phyloP scores from a whole-genome alignment of 2,329 filamentous ascomycete genomes.

The Diaporthe vaccinii region DNA sequence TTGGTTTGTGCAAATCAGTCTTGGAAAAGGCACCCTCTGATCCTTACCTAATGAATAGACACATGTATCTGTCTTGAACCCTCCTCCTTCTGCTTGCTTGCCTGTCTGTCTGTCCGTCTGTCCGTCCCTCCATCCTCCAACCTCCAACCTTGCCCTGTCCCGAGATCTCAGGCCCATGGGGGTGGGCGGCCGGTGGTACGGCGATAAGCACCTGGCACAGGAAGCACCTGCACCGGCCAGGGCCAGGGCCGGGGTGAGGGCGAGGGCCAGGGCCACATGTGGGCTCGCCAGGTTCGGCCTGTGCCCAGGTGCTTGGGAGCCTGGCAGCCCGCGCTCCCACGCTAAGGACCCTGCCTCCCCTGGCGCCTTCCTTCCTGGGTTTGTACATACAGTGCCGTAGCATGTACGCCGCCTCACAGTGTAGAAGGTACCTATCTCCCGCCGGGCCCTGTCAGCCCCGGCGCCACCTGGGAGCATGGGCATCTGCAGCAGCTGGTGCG shows the following conservation, averaged over 20 bases:
- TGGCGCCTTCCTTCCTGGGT: constrained; percentile 17
- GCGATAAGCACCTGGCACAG: constrained; percentile 9
- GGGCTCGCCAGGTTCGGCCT: constrained; percentile 1
- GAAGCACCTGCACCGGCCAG: constrained; percentile 18
- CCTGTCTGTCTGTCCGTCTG: not conserved
- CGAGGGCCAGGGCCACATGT: not conserved
- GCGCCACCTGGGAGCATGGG: not conserved
- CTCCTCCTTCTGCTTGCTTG: not conserved
- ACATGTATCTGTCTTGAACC: not conserved
- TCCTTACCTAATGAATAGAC: not conserved
- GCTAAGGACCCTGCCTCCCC: constrained; percentile 3
- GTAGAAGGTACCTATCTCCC: not conserved
- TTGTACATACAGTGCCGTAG: not conserved
- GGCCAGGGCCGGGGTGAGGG: constrained; percentile 9
- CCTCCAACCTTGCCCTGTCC: not conserved
- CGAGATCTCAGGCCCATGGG: not conserved
- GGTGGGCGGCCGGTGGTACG: not conserved
- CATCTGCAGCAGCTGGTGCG: not conserved
- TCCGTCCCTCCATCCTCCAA: not conserved
- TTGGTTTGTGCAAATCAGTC: not conserved
- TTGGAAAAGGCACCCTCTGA: not conserved
- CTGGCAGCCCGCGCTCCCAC: constrained; percentile 28
- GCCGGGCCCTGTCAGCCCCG: not conserved
- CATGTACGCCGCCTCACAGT: not conserved
- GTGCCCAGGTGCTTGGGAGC: constrained; percentile 28